A percentile compares a stretch with the other conserved stretches of the same genome.
phyloP scores from a whole-genome alignment of 495 filamentous ascomycete genomes.

The Tuber magnatum region DNA sequence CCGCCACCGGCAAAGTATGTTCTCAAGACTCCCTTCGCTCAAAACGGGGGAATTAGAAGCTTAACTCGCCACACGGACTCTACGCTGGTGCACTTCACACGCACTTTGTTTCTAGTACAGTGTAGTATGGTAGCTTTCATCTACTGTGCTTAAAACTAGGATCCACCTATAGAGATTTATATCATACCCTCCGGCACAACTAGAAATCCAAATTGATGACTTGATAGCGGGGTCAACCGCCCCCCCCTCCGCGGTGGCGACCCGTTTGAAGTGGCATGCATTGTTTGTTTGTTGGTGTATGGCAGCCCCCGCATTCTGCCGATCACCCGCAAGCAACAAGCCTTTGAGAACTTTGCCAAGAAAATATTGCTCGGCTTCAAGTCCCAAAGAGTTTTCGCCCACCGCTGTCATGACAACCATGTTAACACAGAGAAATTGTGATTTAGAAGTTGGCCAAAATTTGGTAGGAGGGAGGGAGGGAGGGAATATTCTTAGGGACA shows the following conservation, averaged over 20 bases:
- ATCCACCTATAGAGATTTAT: background rate
- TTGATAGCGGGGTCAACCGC: background rate
- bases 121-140: no score
- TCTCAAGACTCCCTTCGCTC: background rate
- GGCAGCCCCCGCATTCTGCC: no score
- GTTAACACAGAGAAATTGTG: no score
- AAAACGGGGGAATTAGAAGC: background rate
- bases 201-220: background rate
- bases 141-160: background rate
- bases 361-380: no score
- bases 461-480: no score
- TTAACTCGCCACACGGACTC: background rate
- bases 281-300: no score
- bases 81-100: background rate
- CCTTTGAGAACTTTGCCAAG: no score
- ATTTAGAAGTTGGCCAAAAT: no score
- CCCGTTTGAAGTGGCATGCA: background rate
- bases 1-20: background rate
- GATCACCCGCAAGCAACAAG: no score
- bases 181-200: background rate
- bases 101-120: background rate
- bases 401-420: no score
- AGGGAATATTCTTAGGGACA: no score
- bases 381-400: no score
- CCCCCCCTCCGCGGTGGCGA: background rate